Evolutionary conservation across 371 early-diverging fungal genomes (phyloP), one percentile per base, ranked within the genome.

Genomic region (Mortierella sp.): DNA sequence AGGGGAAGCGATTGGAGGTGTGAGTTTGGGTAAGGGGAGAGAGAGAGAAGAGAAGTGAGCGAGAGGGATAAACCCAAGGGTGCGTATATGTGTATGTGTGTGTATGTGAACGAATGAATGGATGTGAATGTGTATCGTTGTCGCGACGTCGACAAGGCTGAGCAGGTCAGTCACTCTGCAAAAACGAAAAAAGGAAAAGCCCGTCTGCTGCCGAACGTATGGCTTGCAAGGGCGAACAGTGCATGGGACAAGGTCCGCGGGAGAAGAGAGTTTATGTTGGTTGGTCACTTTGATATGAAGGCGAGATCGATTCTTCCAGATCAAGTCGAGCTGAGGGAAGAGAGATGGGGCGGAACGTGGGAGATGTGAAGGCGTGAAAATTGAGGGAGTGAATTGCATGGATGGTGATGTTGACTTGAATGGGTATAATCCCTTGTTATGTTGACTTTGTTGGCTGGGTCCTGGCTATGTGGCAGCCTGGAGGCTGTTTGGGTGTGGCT

Each of bases 301-400:
- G 58, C 8, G 70, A 58, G 70, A 70, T 74, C 31, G 79, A 79
- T 57, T 57, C 71, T 77, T 72, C 55, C 71, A 77, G 71, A 77
- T 72, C 57, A 60, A 71, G 72, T 47, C 26, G 44, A 71, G 11
- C 0, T 45, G 19, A 1, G 10, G 5, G 28, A 14, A 34, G 19
- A 13, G 63, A 31, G 7, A 14, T 3, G 31, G 60, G 5, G 31
- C 28, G 31, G 28, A 7, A 26, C 28, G 31, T 31, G 34, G 38
- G 38, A 45, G 48, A 48, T 0, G 60, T 48, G 14, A 50, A 3
- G 16, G 50, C 16, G 50, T 16, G n/a, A n/a, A n/a, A n/a, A 38
- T 1, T 38, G 42, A 38, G 42, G 42, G 42, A 38, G 42, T 38
- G 50, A 50, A 50, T 50, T 9, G 50, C 50, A 50, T 50, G 16